Evolutionary conservation across 2,329 filamentous ascomycete species (phyloP).

Genomic region (Venturia nashicola): DNA sequence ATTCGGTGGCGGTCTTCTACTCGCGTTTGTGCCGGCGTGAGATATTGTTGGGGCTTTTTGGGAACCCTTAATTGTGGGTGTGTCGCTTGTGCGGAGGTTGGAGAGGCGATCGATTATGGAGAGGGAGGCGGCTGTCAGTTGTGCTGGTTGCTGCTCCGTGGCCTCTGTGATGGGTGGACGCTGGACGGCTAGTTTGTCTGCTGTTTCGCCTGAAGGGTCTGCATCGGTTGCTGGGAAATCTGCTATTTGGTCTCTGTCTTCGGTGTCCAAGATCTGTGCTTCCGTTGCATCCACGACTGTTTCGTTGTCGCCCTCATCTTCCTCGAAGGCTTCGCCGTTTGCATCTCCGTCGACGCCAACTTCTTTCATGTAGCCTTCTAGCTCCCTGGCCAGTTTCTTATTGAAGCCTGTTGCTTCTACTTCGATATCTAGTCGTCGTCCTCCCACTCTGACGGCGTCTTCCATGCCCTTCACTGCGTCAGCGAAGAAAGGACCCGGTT

Average conservation of each 20-base stretch:
- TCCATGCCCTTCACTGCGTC: constrained; percentile 65
- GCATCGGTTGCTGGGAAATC: not conserved
- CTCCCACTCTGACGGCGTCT: constrained; percentile 31
- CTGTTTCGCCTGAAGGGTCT: not conserved
- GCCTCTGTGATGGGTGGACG: not conserved
- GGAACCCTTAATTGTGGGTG: not conserved
- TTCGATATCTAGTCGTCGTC: constrained; percentile 65
- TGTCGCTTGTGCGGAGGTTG: not conserved
- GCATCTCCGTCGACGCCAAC: constrained; percentile 46
- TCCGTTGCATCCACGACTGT: constrained; percentile 19
- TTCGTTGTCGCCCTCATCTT: constrained; percentile 25
- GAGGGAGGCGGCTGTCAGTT: not conserved
- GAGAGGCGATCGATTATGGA: constrained; percentile 1
- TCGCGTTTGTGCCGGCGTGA: not conserved
- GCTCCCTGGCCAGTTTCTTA: constrained; percentile 89
- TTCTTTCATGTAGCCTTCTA: constrained; percentile 79
- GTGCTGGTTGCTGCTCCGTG: constrained; percentile 1
- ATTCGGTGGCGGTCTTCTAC: constrained; percentile 6
- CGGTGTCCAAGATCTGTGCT: constrained; percentile 15
- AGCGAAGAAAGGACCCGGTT: constrained; percentile 72
- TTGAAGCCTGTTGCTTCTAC: constrained; percentile 92
- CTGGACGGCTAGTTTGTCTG: not conserved
- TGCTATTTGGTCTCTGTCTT: constrained; percentile 19
- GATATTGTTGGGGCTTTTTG: not conserved
- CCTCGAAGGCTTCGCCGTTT: constrained; percentile 24